Evolutionary conservation across 164 flowering plant species (phyloP), one percentile per base, ranked within the genome.

Genomic region (Umbilicus rupestris): DNA sequence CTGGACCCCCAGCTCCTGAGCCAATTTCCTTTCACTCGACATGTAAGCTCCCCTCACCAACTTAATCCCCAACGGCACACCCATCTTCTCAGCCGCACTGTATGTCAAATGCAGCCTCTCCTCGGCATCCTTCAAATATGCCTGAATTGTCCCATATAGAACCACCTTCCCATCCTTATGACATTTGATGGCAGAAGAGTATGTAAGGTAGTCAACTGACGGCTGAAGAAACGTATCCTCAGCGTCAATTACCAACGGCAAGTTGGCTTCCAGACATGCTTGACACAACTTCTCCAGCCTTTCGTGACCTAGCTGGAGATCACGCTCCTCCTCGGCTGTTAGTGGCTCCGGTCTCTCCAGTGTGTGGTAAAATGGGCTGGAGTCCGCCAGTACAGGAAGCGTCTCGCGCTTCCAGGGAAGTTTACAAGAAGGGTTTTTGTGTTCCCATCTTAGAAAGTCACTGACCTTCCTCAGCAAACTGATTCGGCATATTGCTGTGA

Each of bases 1-100:
- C 28, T 80, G 72, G 26, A 49, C 79, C 16, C 93, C 93, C 17
- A 89, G 68, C 2, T 85, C 76, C 68, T 74, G 39, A 64, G 99
- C 99, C 42, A 89, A 26, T 35, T 68, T 49, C 0, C 65, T 41
- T 73, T 94, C 99, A 62, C 87, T 80, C 0, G 90, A 77, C 77
- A 91, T 79, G 42, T 94, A 91, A 12, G 99, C 97, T 6, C 99
- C 99, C 31, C 99, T 82, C 22, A 94, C 99, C 39, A 94, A 62
- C 68, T 94, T 94, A 44, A 84, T 75, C 65, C 97, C 97, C 64
- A 89, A 58, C 0, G 85, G 71, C 17, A 91, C 71, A 20, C 93
- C 87, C 79, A 77, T 80, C 44, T 78, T 79, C 64, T 89, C 86
- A 0, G 94, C 96, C n/a, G 75, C 87, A 31, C 76, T 67, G 6